Conservation (phyloP, 352 stramenopile genomes). For the Phytopythium litorale region DNA sequence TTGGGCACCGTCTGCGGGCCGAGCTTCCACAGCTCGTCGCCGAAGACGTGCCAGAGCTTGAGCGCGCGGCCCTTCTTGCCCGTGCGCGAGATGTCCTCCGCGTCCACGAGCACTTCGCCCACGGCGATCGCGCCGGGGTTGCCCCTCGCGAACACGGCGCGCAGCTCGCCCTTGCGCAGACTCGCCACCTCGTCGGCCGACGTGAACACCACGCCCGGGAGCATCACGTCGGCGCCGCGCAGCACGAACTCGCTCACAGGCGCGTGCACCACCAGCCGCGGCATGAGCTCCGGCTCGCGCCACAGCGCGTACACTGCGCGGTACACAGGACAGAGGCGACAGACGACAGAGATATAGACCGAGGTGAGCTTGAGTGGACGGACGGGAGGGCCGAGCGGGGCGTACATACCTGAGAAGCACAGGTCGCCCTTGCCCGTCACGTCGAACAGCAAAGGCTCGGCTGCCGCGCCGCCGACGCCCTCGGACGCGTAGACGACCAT, state of each 20-base stretch:
- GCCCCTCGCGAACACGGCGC: slow-evolving; percentile 62
- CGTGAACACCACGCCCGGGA: slow-evolving; percentile 72
- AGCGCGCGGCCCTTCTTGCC: slow-evolving; percentile 71
- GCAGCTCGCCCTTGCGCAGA: slow-evolving; percentile 63
- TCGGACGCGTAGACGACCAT: slow-evolving; percentile 67
- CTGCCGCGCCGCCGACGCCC: slow-evolving; percentile 17
- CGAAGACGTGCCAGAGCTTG: slow-evolving; percentile 64
- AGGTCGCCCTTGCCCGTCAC: slow-evolving; percentile 64
- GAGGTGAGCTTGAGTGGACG: not conserved
- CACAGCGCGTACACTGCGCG: slow-evolving; percentile 65
- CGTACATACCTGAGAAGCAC: slow-evolving; percentile 26
- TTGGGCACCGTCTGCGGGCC: slow-evolving; percentile 64
- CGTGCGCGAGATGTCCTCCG: slow-evolving; percentile 36
- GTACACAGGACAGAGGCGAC: not conserved
- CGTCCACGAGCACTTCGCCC: slow-evolving; percentile 72
- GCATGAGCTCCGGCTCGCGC: slow-evolving; percentile 41
- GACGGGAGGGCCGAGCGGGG: not conserved
- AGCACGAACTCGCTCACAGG: slow-evolving; percentile 81
- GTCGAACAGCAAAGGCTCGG: slow-evolving; percentile 74
- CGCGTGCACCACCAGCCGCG: slow-evolving; percentile 59
- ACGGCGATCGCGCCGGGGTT: slow-evolving; percentile 79
- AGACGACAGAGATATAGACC: too few relatives aligned
- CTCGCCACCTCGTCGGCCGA: slow-evolving; percentile 41
- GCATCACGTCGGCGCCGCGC: slow-evolving; percentile 79
- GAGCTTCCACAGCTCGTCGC: slow-evolving; percentile 76